phyloP scores from a whole-genome alignment of 768 basidiomycete species.

The Panus rudis region DNA sequence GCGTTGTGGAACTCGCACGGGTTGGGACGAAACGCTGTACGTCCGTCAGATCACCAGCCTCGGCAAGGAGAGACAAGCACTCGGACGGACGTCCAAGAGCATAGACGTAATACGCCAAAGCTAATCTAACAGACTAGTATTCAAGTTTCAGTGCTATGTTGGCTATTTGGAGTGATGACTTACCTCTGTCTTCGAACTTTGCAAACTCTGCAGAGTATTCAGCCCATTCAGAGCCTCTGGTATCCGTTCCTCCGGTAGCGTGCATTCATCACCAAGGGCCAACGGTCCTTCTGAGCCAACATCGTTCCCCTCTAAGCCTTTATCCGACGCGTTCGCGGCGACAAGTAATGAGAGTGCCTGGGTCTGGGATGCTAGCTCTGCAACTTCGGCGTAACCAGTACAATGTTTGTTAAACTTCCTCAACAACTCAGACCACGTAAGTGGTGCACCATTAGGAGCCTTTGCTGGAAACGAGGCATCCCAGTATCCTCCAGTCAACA shows the following conservation, averaged over 20 bases:
- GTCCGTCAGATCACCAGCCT: slow-evolving; percentile 48
- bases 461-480: slow-evolving; percentile 53
- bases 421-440: slow-evolving; percentile 75
- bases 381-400: slow-evolving; percentile 48
- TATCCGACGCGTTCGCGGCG: slow-evolving; percentile 35
- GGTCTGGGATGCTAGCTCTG: slow-evolving; percentile 62
- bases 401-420: slow-evolving; percentile 88
- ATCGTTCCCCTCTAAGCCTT: slow-evolving; percentile 47
- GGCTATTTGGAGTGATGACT: slow-evolving; percentile 23
- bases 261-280: slow-evolving; percentile 50
- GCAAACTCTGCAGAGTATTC: slow-evolving; percentile 42
- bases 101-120: slow-evolving; percentile 75
- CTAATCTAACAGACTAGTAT: slow-evolving; percentile 55
- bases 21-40: slow-evolving; percentile 40
- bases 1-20: slow-evolving; percentile 31
- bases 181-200: slow-evolving; percentile 51
- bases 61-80: slow-evolving; percentile 52
- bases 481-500: slow-evolving; percentile 74
- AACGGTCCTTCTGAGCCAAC: slow-evolving; percentile 29
- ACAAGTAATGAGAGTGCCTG: slow-evolving; percentile 53
- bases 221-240: slow-evolving; percentile 55
- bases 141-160: slow-evolving; percentile 7
- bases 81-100: slow-evolving; percentile 60
- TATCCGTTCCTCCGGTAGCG: slow-evolving; percentile 44
- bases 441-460: slow-evolving; percentile 38